Base-by-base conservation (phyloP, 495 filamentous ascomycete species). In the Podospora conica region DNA sequence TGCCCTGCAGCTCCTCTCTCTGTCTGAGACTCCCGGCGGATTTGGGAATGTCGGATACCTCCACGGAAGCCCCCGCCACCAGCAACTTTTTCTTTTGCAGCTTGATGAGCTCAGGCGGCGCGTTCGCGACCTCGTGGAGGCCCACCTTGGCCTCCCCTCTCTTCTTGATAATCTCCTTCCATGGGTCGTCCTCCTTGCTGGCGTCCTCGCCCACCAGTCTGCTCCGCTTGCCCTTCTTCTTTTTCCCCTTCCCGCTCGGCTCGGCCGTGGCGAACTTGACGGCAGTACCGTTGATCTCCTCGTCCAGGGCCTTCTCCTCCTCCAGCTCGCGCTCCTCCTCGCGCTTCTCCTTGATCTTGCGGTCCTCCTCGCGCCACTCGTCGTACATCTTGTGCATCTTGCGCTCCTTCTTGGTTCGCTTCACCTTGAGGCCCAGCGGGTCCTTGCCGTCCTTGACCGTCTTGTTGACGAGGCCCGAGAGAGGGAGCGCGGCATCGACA, bases 401-500 rank as follows among this genome's bases (percentile, higher is more conserved):
- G 75, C 85, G 89, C 82, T 96, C 91, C 62, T 90, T 93, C 78
- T 88, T 90, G 55, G 92, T 94, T 57, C 79, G 75, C 61, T 77
- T 79, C 23, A 86, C 82, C 55, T 85, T 85, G 70, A 88, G 48
- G 31, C 85, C 82, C 66, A 86, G 53, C 65, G 83, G 74, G 73
- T 84, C 83, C 61, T 80, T 82, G 54, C 82, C 81, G 23, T 74
- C 63, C 57, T 75, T 77, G 23, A 77, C 72, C 4, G 79, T 78
- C 60, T 85, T 83, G 69, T 77, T 84, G 21, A 88, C 84, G 67
- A 90, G 77, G 0, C 82, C 84, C 20, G 86, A 78, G 10, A 98
- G 74, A 0, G 95, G 95, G 23, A 98, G 78, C 2, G 91, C 88
- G 27, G 91, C 89, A 71, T 98, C 89, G 9, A 98, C 95, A 7